phyloP scores from a whole-genome alignment of 306 rosid genomes.

The Dicorynia guianensis region DNA sequence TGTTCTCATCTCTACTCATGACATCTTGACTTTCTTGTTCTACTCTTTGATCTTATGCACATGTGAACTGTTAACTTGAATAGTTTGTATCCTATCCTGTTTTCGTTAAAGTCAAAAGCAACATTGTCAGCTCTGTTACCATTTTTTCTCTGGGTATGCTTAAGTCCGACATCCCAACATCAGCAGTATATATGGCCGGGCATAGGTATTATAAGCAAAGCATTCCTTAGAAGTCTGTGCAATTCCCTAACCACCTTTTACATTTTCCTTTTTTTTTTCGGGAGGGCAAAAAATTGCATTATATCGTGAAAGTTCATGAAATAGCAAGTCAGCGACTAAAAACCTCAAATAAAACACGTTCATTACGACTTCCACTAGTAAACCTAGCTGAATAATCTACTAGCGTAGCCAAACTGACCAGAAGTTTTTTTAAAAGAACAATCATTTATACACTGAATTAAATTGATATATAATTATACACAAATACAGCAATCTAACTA shows the following conservation, averaged over 20 bases:
- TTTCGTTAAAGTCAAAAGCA: too few species aligned
- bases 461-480: background rate
- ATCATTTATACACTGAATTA: background rate
- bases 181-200: background rate
- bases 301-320: background rate
- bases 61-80: background rate
- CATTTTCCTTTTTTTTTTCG: too few species aligned
- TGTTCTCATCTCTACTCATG: too few species aligned
- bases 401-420: background rate
- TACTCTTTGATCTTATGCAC: too few species aligned
- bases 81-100: background rate
- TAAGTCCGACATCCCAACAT: constrained; percentile 1
- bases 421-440: background rate
- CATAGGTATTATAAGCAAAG: background rate
- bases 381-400: background rate
- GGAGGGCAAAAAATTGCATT: too few species aligned
- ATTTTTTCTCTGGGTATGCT: background rate
- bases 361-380: background rate
- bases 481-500: background rate
- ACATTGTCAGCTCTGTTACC: background rate
- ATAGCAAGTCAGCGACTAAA: background rate
- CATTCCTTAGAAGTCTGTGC: background rate
- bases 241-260: too few species aligned
- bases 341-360: background rate
- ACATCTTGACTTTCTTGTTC: background rate